Evolutionary conservation across 345 rosid genomes (phyloP), one percentile per base, ranked within the genome.

Genomic region (Chamaenerion angustifolium): DNA sequence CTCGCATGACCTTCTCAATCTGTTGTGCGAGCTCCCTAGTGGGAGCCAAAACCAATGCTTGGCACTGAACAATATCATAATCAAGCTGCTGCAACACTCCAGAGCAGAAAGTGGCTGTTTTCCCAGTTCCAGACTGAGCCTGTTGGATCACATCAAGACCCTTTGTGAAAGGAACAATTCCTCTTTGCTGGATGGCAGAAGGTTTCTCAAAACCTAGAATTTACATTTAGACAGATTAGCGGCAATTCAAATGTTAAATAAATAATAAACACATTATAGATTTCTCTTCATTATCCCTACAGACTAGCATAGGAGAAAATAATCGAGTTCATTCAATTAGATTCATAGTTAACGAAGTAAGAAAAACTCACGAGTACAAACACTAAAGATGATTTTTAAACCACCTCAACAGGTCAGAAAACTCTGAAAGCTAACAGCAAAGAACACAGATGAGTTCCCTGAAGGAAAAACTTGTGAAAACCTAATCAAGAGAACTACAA

Each of bases 1-100:
- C 98, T 27, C 95, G 69, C 98, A 90, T 90, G n/a, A 90, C 98
- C 79, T 90, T 90, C 58, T 90, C 98, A 49, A 86, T 90, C 62
- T 86, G 95, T 55, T 90, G 95, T 0, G 95, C 95, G 35, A 89
- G 79, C 62, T 89, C 97, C 67, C 97, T 74, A 0, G 97, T 89
- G 40, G 95, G 95, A 0, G 98, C 98, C 72, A 90, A 55, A 18
- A 90, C 95, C 59, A 90, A 51, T 23, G 98, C 94, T 59, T 90
- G 98, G 64, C 95, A 86, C 19, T 90, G 95, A 4, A 83, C 71
- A 4, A 68, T 58, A 48, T 55, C 61, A 67, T 75, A 76, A 56
- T 90, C 95, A 19, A 90, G 94, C 61, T 83, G 98, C 72, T 86
- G 88, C 48, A 90, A 71, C 53, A 90, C 72, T 8, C 95, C 97